These are phyloP conservation scores for Aspergillus pseudoviridinutans DNA, from an alignment of 2,329 filamentous ascomycete species.

Conservation along the genomic window DNA sequence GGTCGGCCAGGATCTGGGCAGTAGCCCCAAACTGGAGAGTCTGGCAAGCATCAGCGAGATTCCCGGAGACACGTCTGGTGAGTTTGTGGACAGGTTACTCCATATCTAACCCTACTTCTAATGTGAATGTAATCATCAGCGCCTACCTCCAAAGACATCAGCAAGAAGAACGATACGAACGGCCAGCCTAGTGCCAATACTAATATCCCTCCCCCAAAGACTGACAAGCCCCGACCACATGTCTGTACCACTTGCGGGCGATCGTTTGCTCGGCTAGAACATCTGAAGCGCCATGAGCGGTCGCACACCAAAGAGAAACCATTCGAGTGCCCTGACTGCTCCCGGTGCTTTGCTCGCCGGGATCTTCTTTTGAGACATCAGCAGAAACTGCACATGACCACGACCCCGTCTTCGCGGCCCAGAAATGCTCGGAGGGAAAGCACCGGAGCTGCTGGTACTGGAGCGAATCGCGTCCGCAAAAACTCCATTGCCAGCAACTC, in stretches of 20 bases:
- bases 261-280: conserved; percentile 91
- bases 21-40: conserved; percentile 35
- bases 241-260: conserved; percentile 86
- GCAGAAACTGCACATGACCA: conserved; percentile 95
- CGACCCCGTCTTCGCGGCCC: conserved; percentile 79
- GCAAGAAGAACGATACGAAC: conserved; percentile 30
- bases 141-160: conserved; percentile 21
- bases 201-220: conserved; percentile 72
- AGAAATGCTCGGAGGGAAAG: conserved; percentile 83
- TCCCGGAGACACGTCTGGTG: conserved; percentile 37
- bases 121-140: conserved; percentile 17
- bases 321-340: conserved; percentile 93
- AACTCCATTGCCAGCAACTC: conserved; percentile 71
- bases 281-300: conserved; percentile 93
- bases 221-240: conserved; percentile 94
- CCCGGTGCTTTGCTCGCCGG: conserved; percentile 88
- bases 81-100: conserved; percentile 18
- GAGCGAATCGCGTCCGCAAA: conserved; percentile 76
- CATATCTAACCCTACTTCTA: conserved; percentile 17
- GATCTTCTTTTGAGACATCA: conserved; percentile 91
- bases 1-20: conserved; percentile 33
- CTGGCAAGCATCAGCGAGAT: conserved; percentile 41
- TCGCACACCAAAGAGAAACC: conserved; percentile 99
- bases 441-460: conserved; percentile 64
- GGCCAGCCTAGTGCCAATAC: conserved; percentile 26